These are phyloP conservation scores for Pyrenochaeta sp. DNA, from an alignment of 2,329 filamentous ascomycete species.

Conservation along the genomic window DNA sequence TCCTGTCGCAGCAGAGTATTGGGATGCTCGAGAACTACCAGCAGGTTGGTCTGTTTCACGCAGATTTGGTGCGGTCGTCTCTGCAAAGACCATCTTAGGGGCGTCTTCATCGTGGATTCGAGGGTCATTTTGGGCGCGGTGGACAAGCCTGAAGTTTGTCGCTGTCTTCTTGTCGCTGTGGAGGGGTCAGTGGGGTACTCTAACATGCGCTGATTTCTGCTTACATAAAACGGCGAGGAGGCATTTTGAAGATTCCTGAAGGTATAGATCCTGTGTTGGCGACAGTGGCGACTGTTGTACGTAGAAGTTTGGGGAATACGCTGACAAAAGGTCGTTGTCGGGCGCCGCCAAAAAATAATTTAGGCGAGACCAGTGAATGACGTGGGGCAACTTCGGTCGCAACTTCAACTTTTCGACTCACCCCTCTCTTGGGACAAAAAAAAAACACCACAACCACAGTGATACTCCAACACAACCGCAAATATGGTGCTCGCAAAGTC, in stretches of 20 bases:
- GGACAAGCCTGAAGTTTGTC: slow-evolving; percentile 91
- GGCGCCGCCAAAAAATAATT: slow-evolving; percentile 62
- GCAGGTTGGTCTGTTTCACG: slow-evolving; percentile 44
- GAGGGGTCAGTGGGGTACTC: slow-evolving; percentile 41
- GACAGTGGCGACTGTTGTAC: slow-evolving; percentile 11
- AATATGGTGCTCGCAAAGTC: slow-evolving; percentile 85
- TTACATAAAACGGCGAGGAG: slow-evolving; percentile 77
- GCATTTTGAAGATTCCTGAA: slow-evolving; percentile 65
- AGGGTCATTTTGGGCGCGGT: slow-evolving; percentile 96
- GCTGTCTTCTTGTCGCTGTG: slow-evolving; percentile 86
- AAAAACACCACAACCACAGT: slow-evolving; percentile 26
- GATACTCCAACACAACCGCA: slow-evolving; percentile 25
- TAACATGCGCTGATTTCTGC: slow-evolving; percentile 31
- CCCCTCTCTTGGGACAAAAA: slow-evolving; percentile 20
- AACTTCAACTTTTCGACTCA: slow-evolving; percentile 28
- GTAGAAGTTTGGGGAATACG: slow-evolving; percentile 35
- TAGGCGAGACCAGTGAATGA: slow-evolving; percentile 70
- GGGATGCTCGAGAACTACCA: slow-evolving; percentile 56
- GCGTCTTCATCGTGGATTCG: slow-evolving; percentile 91
- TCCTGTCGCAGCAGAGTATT: slow-evolving; percentile 54
- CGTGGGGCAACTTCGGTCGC: slow-evolving; percentile 36
- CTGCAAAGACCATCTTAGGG: slow-evolving; percentile 90
- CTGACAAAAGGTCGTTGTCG: slow-evolving; percentile 41
- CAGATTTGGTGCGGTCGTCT: slow-evolving; percentile 56
- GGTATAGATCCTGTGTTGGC: background rate